phyloP scores from a whole-genome alignment of 1,139 yeast genomes.

The Taphrina wiesneri region DNA sequence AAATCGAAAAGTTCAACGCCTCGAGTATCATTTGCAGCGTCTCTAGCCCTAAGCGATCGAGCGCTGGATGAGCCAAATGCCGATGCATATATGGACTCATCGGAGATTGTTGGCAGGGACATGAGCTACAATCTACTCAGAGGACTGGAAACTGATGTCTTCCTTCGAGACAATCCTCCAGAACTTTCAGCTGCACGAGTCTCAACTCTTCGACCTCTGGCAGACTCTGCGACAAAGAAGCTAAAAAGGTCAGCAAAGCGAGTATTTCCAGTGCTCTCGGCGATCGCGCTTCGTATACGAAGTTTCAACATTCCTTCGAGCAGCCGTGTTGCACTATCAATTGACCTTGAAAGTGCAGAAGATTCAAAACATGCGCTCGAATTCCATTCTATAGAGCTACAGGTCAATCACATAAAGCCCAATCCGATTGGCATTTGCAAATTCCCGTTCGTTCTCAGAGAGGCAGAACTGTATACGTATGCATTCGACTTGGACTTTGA shows the following conservation, averaged over 20 bases:
- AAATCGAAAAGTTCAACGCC: not conserved
- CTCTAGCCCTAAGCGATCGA: not conserved
- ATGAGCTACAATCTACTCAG: conserved; percentile 1
- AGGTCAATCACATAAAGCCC: not conserved
- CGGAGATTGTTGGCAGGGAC: not conserved
- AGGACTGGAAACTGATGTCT: conserved; percentile 4
- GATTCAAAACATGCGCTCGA: not conserved
- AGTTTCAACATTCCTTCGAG: conserved; percentile 3
- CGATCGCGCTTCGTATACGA: conserved; percentile 4
- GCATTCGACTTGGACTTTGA: not conserved
- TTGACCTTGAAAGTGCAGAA: not conserved
- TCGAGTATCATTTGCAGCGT: not conserved
- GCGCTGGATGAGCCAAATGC: not conserved
- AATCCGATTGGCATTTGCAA: not conserved
- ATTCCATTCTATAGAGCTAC: conserved; percentile 1
- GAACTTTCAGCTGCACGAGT: conserved; percentile 13
- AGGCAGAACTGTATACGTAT: not conserved
- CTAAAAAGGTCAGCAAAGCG: conserved; percentile 6
- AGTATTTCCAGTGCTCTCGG: conserved; percentile 1
- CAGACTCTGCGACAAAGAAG: not conserved
- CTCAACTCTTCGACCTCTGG: conserved; percentile 3
- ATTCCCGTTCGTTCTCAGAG: not conserved
- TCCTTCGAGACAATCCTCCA: conserved; percentile 4
- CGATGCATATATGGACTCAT: not conserved
- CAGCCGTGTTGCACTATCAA: not conserved